These are phyloP conservation scores for Cymbopogon flexuosus DNA, from an alignment of 202 grass and related monocot species.

Conservation along the genomic window DNA sequence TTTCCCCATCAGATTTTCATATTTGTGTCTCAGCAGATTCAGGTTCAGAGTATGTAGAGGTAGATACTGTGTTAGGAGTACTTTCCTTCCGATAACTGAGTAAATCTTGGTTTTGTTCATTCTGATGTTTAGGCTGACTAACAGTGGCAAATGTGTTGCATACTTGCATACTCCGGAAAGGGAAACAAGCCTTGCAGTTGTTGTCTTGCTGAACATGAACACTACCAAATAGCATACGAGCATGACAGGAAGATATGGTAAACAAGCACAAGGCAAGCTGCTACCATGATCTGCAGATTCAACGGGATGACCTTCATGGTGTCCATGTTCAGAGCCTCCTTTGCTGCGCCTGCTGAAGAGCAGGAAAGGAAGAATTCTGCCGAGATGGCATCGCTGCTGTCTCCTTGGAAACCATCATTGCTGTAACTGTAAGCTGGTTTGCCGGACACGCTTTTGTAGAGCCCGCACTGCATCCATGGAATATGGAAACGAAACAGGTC, in stretches of 20 bases:
- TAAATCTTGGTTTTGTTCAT: neutral
- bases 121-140: neutral
- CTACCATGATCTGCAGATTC: conserved; percentile 45
- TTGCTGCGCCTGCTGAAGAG: neutral
- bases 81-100: neutral
- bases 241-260: conserved; percentile 33
- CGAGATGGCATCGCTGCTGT: conserved; percentile 3
- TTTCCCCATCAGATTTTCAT: neutral
- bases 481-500: neutral
- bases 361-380: conserved; percentile 36
- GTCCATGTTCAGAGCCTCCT: neutral
- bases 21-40: neutral
- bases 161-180: neutral
- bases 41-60: neutral
- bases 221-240: neutral
- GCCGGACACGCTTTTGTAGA: conserved; percentile 49
- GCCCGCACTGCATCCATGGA: conserved; percentile 28
- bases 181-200: neutral
- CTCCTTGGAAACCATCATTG: neutral
- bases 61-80: neutral
- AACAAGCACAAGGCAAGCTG: conserved; percentile 39
- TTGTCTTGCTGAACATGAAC: neutral
- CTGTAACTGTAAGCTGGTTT: conserved; percentile 46
- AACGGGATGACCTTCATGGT: conserved; percentile 31
- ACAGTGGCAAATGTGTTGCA: neutral